Evolutionary conservation across 257 asterid species (phyloP).

Genomic region (Jasminum sambac): DNA sequence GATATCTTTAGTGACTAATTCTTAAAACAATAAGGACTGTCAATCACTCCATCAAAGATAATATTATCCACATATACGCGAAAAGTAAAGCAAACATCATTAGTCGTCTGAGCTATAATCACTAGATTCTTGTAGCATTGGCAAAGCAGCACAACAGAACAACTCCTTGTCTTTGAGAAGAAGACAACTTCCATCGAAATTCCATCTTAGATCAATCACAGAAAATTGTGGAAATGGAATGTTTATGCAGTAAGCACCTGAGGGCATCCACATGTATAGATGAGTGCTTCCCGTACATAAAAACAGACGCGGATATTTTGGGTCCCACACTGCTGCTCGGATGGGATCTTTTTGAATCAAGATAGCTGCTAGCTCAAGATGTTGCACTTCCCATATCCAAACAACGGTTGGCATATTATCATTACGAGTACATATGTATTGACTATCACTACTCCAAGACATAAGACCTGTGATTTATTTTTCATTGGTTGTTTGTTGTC

Average conservation of each 20-base stretch:
- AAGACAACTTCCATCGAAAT: conserved; percentile 80
- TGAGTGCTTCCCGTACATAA: conserved; percentile 80
- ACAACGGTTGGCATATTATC: conserved; percentile 94
- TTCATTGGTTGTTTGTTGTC: background rate
- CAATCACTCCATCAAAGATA: too few relatives aligned
- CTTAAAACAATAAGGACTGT: background rate
- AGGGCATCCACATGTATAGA: conserved; percentile 97
- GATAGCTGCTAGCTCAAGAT: conserved; percentile 85
- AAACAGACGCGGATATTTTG: conserved; percentile 73
- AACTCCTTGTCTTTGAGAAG: conserved; percentile 81
- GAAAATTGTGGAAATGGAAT: conserved; percentile 70
- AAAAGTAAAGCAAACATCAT: background rate
- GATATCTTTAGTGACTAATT: background rate
- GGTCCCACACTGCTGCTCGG: conserved; percentile 94
- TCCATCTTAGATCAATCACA: conserved; percentile 85
- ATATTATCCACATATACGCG: too few relatives aligned
- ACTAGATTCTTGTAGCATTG: conserved; percentile 75
- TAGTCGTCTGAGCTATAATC: conserved; percentile 90
- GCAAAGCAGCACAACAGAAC: conserved; percentile 90
- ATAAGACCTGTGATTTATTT: conserved; percentile 62
- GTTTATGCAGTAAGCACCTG: conserved; percentile 83
- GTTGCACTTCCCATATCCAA: conserved; percentile 97
- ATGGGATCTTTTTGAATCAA: conserved; percentile 89
- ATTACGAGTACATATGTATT: conserved; percentile 79
- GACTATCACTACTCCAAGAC: conserved; percentile 95